Base-by-base conservation (phyloP, 2,329 filamentous ascomycete species). In the Fusarium praegraminearum region DNA sequence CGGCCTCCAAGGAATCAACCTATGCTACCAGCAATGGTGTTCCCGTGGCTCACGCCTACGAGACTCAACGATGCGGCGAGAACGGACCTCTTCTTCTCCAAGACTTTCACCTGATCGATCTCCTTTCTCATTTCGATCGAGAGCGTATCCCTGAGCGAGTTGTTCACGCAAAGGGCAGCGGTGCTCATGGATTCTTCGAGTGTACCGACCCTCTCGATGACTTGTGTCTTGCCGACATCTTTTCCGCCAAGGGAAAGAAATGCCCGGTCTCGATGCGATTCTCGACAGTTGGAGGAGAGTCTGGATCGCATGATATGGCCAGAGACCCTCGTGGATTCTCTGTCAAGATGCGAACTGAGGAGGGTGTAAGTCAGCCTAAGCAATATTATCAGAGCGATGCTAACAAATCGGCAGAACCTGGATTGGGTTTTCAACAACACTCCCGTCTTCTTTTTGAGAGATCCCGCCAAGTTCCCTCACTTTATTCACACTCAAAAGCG, bases 401-500 rank as follows among this genome's bases (percentile, higher is more conserved):
- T 65, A n/a, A 65, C 1, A 12, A 32, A 6, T 4, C 0, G 4
- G 1, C 0, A 62, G 52, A 70, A 53, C 0, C 22, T 56, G 5
- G 67, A 70, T 4, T 33, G 30, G 30, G 67, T 70, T 2, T 59
- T 51, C 12, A 70, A 70, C 16, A 93, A 93, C 76, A 92, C 89
- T 0, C 91, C 91, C 0, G 87, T 92, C 4, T 93, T 93, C 83
- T 93, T 93, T 79, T 75, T 93, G n/a, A 83, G 91, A 55, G 91
- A 93, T 67, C 89, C 91, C 0, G 85, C 89, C 68, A 93, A 93
- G 78, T 93, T 92, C 76, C 90, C 91, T 26, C 82, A 90, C 74
- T 90, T 92, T 74, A 92, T 92, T 55, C 90, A 92, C 76, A 91
- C 90, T 0, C 91, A 93, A 77, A 93, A 93, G 83, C 84, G 90